Percentiles rank a stretch among this genome's conserved stretches.
phyloP scores from a whole-genome alignment of 331 rosid genomes.

The Saraca asoca region DNA sequence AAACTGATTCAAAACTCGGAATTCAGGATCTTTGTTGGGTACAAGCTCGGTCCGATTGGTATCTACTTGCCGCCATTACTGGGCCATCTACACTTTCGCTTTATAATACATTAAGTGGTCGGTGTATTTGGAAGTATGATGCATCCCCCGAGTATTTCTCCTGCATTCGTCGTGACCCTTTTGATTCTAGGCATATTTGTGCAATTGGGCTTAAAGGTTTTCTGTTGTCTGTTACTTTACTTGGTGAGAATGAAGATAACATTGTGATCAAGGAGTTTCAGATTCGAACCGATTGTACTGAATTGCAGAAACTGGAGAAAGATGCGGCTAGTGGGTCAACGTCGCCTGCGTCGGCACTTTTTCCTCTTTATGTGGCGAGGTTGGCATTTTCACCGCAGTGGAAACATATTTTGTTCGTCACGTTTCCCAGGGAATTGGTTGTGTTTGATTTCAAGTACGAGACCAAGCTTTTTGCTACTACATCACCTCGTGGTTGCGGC shows the following conservation, averaged over 20 bases:
- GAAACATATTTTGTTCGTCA: conserved; percentile 69
- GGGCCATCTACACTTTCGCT: conserved; percentile 78
- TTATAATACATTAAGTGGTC: conserved; percentile 60
- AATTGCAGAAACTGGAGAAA: conserved; percentile 69
- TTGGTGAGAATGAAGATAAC: conserved; percentile 68
- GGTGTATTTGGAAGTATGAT: conserved; percentile 89
- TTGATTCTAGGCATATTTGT: conserved; percentile 82
- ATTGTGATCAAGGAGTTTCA: conserved; percentile 66
- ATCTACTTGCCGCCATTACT: conserved; percentile 63
- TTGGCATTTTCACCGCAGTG: conserved; percentile 76
- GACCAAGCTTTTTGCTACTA: conserved; percentile 52
- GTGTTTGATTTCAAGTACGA: conserved; percentile 91
- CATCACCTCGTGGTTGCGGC: conserved; percentile 87
- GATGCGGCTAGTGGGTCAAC: conserved; percentile 40
- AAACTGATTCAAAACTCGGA: conserved; percentile 61
- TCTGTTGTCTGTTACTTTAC: conserved; percentile 56
- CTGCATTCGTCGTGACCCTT: conserved; percentile 86
- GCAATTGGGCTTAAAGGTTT: conserved; percentile 79
- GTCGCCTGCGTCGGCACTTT: conserved; percentile 63
- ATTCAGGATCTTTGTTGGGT: conserved; percentile 93
- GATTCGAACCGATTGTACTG: conserved; percentile 62
- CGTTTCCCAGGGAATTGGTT: conserved; percentile 86
- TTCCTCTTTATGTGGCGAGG: conserved; percentile 61
- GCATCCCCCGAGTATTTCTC: conserved; percentile 71
- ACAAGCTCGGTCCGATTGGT: conserved; percentile 65